phyloP scores from a whole-genome alignment of 148 eudicot genomes.

The Polygonum maritimum region DNA sequence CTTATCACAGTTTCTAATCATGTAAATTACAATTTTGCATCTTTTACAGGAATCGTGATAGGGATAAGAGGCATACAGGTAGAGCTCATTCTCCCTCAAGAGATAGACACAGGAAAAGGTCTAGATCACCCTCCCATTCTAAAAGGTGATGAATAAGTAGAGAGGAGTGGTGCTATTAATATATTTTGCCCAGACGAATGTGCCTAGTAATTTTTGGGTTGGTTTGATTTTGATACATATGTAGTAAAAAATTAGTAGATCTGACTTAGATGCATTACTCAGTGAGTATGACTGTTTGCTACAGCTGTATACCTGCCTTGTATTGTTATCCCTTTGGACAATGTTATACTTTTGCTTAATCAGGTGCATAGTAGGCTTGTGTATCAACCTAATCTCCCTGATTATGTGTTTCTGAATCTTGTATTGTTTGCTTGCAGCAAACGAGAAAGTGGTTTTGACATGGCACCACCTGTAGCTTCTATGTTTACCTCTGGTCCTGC shows the following conservation, averaged over 20 bases:
- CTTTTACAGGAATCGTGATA: conserved; percentile 43
- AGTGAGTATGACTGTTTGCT: not conserved
- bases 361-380: not conserved
- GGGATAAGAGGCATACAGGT: conserved; percentile 50
- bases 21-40: not conserved
- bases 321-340: not conserved
- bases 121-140: conserved; percentile 42
- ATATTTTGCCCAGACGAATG: not conserved
- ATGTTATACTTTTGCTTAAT: not conserved
- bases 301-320: not conserved
- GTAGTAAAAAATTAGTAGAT: not conserved
- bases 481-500: conserved; percentile 16
- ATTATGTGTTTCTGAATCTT: not conserved
- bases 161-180: not conserved
- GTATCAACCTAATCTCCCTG: not conserved
- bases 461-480: conserved; percentile 32
- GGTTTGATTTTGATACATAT: not conserved
- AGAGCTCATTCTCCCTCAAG: conserved; percentile 40
- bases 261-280: not conserved
- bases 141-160: conserved; percentile 31
- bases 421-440: conserved; percentile 20
- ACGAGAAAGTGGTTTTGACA: conserved; percentile 45
- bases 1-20: not conserved
- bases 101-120: conserved; percentile 25
- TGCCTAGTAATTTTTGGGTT: not conserved